Base-by-base conservation (phyloP, 163 green algal genomes). In the Picocystis sp. region DNA sequence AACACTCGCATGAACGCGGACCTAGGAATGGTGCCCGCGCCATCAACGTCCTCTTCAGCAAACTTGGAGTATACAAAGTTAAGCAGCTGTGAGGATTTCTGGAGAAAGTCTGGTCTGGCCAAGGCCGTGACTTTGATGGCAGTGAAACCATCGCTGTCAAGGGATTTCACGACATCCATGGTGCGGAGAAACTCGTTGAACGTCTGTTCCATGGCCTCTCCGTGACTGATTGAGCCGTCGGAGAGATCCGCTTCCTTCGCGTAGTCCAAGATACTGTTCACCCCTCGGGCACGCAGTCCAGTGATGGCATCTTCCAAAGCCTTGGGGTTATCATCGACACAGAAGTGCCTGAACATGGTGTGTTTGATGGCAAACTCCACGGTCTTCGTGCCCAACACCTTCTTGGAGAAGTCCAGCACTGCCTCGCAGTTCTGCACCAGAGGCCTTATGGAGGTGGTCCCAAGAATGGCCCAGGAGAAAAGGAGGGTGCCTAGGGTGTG, bases 41-140 rank as follows among this genome's bases (percentile, higher is more conserved):
- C 25, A 35, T 66, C 51, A 11, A 43, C 52, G 55, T 82, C 71
- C 50, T 22, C 15, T 33, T 34, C 15, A 34, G n/a, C 15, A 19
- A 34, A 24, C 47, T 53, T 24, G 47, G 44, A 23, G 44, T 24
- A 25, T 24, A 25, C 44, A 25, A 50, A 25, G 44, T 24, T 25
- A 25, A 50, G 44, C 29, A 25, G 44, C 44, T 50, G 44, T 12
- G 44, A 50, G 21, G 44, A 23, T 50, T 50, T 25, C 21, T 55
- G 48, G 24, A 55, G 21, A 11, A 55, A 34, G 5, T 49, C 24
- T 11, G 84, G 81, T 57, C 84, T 83, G 45, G 81, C 84, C 54
- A 94, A 72, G 2, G 81, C 82, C 6, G 84, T 94, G 11, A 93
- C 62, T 72, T 84, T 92, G 66, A 93, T 79, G 0, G 83, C 81